Percentiles rank a stretch among this genome's conserved stretches.
phyloP scores from a whole-genome alignment of 2,329 filamentous ascomycete species.

The Emergomyces pasteurianus region DNA sequence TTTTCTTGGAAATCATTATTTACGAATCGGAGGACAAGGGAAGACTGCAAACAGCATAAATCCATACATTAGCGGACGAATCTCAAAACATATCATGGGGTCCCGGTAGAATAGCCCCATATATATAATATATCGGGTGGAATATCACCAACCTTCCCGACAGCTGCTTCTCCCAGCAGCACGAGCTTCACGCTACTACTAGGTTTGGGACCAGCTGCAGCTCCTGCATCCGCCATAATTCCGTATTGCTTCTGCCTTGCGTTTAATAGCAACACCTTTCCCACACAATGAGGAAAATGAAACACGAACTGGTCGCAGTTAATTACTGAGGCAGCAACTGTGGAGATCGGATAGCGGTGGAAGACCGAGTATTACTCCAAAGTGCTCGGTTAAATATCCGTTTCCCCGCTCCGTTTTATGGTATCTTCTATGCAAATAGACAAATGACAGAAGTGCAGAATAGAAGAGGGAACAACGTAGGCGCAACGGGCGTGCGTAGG shows the following conservation, averaged over 20 bases:
- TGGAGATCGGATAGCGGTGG: not conserved
- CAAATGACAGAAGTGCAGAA: not conserved
- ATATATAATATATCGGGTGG: not conserved
- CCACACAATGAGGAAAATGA: not conserved
- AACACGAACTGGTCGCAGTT: not conserved
- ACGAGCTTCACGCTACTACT: conserved; percentile 99
- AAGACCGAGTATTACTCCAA: not conserved
- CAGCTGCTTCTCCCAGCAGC: conserved; percentile 89
- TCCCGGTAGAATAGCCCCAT: not conserved
- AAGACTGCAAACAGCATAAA: conserved; percentile 51
- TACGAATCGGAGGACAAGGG: conserved; percentile 92
- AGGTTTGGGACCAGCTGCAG: conserved; percentile 64
- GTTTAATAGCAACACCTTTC: not conserved
- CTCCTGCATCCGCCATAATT: conserved; percentile 59
- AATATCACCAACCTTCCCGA: conserved; percentile 68
- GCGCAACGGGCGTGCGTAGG: not conserved
- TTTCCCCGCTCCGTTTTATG: not conserved
- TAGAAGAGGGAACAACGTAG: not conserved
- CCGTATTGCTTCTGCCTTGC: not conserved
- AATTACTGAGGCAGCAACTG: not conserved
- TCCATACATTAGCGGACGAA: conserved; percentile 9
- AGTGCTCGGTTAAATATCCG: not conserved
- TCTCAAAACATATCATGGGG: not conserved
- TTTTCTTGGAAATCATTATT: conserved; percentile 99
- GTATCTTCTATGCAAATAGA: not conserved